Conservation (phyloP, 2,329 filamentous ascomycete genomes). For the Cytospora piceae region DNA sequence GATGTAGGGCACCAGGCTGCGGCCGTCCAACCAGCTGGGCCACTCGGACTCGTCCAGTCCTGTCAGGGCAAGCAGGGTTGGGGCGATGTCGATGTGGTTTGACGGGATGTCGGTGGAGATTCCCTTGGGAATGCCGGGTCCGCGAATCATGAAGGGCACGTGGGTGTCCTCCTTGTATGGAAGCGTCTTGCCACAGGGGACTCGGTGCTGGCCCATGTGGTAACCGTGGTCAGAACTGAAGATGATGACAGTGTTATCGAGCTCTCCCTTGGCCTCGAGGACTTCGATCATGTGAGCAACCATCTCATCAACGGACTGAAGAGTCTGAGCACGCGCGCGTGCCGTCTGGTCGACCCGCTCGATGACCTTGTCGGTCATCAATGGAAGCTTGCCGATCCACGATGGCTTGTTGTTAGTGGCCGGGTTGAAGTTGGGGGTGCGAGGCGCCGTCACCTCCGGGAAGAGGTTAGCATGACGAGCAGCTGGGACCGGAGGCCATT, state of each 20-base stretch:
- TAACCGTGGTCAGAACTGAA: conserved; percentile 30
- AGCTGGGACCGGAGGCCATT: conserved; percentile 56
- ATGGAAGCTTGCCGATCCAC: conserved; percentile 29
- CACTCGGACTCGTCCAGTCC: conserved; percentile 40
- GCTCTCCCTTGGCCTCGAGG: conserved; percentile 31
- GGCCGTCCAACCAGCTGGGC: conserved; percentile 30
- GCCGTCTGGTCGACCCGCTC: conserved; percentile 43
- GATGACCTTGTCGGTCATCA: conserved; percentile 25
- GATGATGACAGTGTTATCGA: conserved; percentile 29
- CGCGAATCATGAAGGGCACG: conserved; percentile 62
- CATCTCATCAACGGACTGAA: conserved; percentile 50
- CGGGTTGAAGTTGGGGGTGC: conserved; percentile 69
- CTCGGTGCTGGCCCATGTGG: conserved; percentile 27
- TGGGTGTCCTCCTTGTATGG: conserved; percentile 63
- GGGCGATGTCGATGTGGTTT: conserved; percentile 66
- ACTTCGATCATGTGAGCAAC: conserved; percentile 43
- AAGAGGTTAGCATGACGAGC: conserved; percentile 67
- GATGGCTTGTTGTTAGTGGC: conserved; percentile 43
- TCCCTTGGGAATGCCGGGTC: conserved; percentile 55
- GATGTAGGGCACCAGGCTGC: conserved; percentile 51
- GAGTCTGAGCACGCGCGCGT: conserved; percentile 47
- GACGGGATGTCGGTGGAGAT: conserved; percentile 52
- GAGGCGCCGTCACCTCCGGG: conserved; percentile 59
- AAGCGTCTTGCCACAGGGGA: conserved; percentile 51
- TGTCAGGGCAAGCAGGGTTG: conserved; percentile 57